These are phyloP conservation scores for Pseudogymnoascus sp. DNA, from an alignment of 2,329 filamentous ascomycete species.

Conservation along the genomic window DNA sequence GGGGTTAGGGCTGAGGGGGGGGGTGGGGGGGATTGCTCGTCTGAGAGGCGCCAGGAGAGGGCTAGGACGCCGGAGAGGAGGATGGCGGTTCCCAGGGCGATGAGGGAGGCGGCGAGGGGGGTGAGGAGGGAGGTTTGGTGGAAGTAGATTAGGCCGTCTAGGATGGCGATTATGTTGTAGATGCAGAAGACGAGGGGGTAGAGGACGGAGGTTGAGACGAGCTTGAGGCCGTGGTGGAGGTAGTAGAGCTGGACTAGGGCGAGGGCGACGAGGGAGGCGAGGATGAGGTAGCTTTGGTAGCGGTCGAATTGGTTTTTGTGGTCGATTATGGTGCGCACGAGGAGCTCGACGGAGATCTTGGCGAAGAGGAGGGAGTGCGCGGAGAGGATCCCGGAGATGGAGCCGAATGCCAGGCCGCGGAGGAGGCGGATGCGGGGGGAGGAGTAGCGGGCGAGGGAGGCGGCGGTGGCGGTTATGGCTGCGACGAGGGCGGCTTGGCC, in stretches of 20 bases:
- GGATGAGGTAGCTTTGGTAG: constrained; percentile 91
- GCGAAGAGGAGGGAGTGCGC: constrained; percentile 89
- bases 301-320: constrained; percentile 87
- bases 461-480: constrained; percentile 56
- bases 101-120: constrained; percentile 68
- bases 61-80: constrained; percentile 82
- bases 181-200: constrained; percentile 98
- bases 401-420: constrained; percentile 80
- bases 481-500: constrained; percentile 68
- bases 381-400: constrained; percentile 85
- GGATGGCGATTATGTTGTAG: constrained; percentile 97
- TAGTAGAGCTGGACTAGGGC: constrained; percentile 92
- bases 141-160: constrained; percentile 97
- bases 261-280: constrained; percentile 71
- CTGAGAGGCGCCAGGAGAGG: constrained; percentile 86
- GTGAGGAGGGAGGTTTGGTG: constrained; percentile 76
- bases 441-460: constrained; percentile 45
- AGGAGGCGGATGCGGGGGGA: constrained; percentile 65
- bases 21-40: constrained; percentile 58
- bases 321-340: constrained; percentile 80
- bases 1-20: constrained; percentile 65
- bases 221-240: constrained; percentile 84
- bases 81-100: constrained; percentile 79
- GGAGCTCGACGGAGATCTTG: constrained; percentile 90
- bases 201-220: constrained; percentile 90